Evolutionary conservation across 805 yeast species (phyloP), one percentile per base, ranked within the genome.

Genomic region (Teunomyces atbi): DNA sequence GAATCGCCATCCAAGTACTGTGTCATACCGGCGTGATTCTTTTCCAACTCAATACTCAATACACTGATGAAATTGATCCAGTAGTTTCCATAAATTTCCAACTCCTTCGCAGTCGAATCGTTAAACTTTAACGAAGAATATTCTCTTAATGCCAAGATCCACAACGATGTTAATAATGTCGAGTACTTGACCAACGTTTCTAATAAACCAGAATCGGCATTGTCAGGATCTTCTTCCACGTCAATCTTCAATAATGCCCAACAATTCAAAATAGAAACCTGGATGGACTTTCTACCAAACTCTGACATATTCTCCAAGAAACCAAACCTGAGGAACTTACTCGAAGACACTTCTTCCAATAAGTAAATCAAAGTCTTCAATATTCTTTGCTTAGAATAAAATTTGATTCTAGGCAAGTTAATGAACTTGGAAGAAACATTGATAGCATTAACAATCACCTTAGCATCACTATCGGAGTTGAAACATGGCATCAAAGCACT

Each of bases 401-500:
- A 72, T 42, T 72, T 71, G 40, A 73, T 69, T 45, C 74, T 55
- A 1, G 77, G 76, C 13, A 73, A 55, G 45, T 69, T 73, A 40
- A 91, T 74, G 56, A 92, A 83, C 45, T 82, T 83, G 0, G 96
- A 90, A 30, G 87, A 81, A 1, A 90, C 86, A 34, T 79, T 79
- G 29, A 92, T 78, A 0, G 97, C 96, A 44, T 78, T 79, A 18
- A 87, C 79, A 1, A 92, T 90, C 1, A 89, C 76, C 30, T 78
- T 77, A 1, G 95, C 81, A 10, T 85, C 83, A 46, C 90, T 83
- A 15, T 83, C 91, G 3, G 77, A 70, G 28, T 77, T 77, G 66
- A 94, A 92, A 8, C 96, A 89, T 0, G 97, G 96, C 41, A 89
- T 78, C 46, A 92, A 73, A 0, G 98, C 96, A 47, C 96, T 84